Evolutionary conservation across 352 stramenopile species (phyloP).

Genomic region (Pilasporangium apinafurcum): DNA sequence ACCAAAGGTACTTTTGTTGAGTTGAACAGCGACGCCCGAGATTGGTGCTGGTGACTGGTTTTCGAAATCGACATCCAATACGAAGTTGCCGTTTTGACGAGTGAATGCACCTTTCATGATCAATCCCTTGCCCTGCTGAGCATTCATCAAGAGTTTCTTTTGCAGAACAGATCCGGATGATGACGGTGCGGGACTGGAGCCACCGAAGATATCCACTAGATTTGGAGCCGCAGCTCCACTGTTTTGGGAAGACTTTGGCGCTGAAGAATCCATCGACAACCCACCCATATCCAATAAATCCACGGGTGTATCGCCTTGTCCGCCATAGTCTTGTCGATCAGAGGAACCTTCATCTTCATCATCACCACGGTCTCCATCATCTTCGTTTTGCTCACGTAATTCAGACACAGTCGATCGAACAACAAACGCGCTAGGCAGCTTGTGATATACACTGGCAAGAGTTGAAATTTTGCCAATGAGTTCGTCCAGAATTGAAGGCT

Average conservation of each 20-base stretch:
- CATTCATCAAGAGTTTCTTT: conserved; percentile 72
- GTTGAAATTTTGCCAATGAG: conserved; percentile 98
- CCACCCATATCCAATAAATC: conserved; percentile 83
- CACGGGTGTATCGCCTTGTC: conserved; percentile 23
- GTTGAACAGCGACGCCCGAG: conserved; percentile 89
- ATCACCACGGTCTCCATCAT: conserved; percentile 38
- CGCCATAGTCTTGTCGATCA: conserved; percentile 44
- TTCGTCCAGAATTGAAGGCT: conserved; percentile 93
- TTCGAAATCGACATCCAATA: conserved; percentile 76
- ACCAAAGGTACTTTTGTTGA: conserved; percentile 98
- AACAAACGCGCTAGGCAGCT: conserved; percentile 81
- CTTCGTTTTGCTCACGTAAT: conserved; percentile 56
- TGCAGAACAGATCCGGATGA: conserved; percentile 22
- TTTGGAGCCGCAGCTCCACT: conserved; percentile 20
- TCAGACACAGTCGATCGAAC: conserved; percentile 80
- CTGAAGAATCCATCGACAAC: conserved; percentile 66
- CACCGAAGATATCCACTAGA: conserved; percentile 85
- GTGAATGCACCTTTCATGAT: conserved; percentile 83
- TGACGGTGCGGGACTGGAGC: conserved; percentile 20
- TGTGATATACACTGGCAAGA: conserved; percentile 98
- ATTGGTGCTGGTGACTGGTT: conserved; percentile 90
- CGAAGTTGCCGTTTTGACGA: conserved; percentile 51
- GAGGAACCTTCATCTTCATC: conserved; percentile 57
- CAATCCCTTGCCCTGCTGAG: conserved; percentile 85
- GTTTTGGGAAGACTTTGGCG: conserved; percentile 23